These are phyloP conservation scores for Penicillium glabrum DNA, from an alignment of 2,329 filamentous ascomycete species.

Conservation along the genomic window DNA sequence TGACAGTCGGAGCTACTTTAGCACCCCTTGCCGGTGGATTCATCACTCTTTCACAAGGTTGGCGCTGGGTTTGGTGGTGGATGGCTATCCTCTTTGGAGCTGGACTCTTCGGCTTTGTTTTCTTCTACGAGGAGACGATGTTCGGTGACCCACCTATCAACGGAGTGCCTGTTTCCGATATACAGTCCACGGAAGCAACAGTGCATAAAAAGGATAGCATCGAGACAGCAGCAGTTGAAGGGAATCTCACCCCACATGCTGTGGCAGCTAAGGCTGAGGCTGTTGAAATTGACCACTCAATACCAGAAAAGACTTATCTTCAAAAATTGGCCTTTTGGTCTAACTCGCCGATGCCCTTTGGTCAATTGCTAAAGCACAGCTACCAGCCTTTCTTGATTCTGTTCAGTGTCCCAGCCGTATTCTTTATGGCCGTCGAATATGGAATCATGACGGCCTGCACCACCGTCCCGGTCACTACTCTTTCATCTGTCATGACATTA, in stretches of 20 bases:
- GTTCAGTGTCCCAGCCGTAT: conserved; percentile 51
- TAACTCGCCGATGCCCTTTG: conserved; percentile 9
- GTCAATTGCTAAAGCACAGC: conserved; percentile 23
- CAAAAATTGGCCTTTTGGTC: conserved; percentile 42
- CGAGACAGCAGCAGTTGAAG: background rate
- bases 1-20: conserved; percentile 33
- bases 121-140: conserved; percentile 48
- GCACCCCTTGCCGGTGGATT: conserved; percentile 35
- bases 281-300: conserved; percentile 8
- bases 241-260: background rate
- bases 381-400: conserved; percentile 33
- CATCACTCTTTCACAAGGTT: conserved; percentile 44
- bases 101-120: conserved; percentile 41
- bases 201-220: background rate
- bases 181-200: background rate
- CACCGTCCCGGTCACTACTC: conserved; percentile 38
- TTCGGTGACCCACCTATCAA: conserved; percentile 6
- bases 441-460: conserved; percentile 40
- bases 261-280: background rate
- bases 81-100: conserved; percentile 42
- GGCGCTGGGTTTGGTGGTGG: conserved; percentile 55
- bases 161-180: background rate
- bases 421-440: conserved; percentile 42
- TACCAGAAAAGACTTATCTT: conserved; percentile 33
- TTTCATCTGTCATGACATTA: conserved; percentile 37